Evolutionary conservation across 768 basidiomycete genomes (phyloP).

Genomic region (Leccinum aurantiacum): DNA sequence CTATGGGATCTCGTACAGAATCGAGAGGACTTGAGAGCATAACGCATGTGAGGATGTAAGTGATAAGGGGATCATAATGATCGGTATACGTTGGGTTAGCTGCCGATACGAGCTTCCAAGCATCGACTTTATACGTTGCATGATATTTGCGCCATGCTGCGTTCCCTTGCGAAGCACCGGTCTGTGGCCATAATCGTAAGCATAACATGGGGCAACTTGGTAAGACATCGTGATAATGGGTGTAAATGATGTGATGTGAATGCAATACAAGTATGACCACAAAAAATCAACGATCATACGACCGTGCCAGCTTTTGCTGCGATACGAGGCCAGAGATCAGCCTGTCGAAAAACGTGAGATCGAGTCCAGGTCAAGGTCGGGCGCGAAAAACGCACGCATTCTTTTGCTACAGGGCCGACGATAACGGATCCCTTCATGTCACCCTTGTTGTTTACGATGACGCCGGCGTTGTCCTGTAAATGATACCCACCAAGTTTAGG

Average conservation of each 20-base stretch:
- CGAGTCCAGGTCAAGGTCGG: not conserved
- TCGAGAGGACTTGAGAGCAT: not conserved
- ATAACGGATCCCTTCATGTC: conserved; percentile 99
- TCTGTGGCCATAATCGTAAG: conserved; percentile 22
- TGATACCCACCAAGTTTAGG: not conserved
- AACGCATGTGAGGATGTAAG: no score
- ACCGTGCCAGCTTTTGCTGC: conserved; percentile 99
- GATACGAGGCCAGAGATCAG: conserved; percentile 99
- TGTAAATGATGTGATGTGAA: conserved; percentile 1
- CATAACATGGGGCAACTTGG: conserved; percentile 20
- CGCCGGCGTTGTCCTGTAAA: conserved; percentile 86
- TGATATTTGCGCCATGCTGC: not conserved
- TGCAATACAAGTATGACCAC: conserved; percentile 14
- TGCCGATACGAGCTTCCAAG: not conserved
- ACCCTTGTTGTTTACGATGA: conserved; percentile 98
- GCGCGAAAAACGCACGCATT: conserved; percentile 71
- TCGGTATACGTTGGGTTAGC: not conserved
- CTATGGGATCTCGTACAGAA: conserved; percentile 22
- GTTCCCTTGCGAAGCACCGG: not conserved
- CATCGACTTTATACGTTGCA: not conserved
- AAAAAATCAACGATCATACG: conserved; percentile 55
- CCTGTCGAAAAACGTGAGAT: conserved; percentile 43
- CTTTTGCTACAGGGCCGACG: conserved; percentile 97
- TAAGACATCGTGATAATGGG: conserved; percentile 15
- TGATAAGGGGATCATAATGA: not conserved